Evolutionary conservation across 139 green algal species (phyloP), one percentile per base, ranked within the genome.

Genomic region (Tetradesmus lagerheimii): DNA sequence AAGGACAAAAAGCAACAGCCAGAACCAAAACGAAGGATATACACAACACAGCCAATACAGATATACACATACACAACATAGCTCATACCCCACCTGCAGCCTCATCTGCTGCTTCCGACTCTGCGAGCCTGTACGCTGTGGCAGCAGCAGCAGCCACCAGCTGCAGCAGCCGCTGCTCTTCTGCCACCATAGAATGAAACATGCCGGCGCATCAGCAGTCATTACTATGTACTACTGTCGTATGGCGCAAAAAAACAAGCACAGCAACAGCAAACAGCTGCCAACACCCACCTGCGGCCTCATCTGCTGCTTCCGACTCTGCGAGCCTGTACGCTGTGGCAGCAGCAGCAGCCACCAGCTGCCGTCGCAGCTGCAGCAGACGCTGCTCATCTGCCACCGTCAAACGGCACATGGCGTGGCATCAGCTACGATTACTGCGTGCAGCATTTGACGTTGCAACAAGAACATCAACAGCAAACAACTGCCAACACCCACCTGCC

Each of bases 321-420:
- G 80, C 80, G 16, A 71, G 37, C 16, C 66, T 71, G 53, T 71
- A 71, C 37, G 79, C 77, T 39, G 77, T 81, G 31, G 14, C 34
- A 66, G 47, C 39, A 39, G 77, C n/a, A 20, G 57, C 23, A 14
- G 29, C 53, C 1, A 66, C 35, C 64, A 75, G 1, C 79, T 74
- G 15, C 15, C 29, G 79, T 37, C 62, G 37, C 31, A 29, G 18
- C 18, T 75, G 9, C 23, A 87, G 20, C 57, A 50, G 1, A 37
- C 1, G 35, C 39, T 86, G 84, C 85, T 92, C 91, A 6, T 62
- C 27, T 4, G 64, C 38, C n/a, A n/a, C n/a, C n/a, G n/a, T n/a
- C n/a, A n/a, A n/a, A n/a, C n/a, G 1, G 91, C 41, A 89, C 91
- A 93, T 47, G 91, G 91, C 39, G n/a, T n/a, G n/a, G n/a, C n/a